A percentile compares a stretch with the other conserved stretches of the same genome.
Conservation (phyloP, 768 basidiomycete genomes). For the Collybia sp. region DNA sequence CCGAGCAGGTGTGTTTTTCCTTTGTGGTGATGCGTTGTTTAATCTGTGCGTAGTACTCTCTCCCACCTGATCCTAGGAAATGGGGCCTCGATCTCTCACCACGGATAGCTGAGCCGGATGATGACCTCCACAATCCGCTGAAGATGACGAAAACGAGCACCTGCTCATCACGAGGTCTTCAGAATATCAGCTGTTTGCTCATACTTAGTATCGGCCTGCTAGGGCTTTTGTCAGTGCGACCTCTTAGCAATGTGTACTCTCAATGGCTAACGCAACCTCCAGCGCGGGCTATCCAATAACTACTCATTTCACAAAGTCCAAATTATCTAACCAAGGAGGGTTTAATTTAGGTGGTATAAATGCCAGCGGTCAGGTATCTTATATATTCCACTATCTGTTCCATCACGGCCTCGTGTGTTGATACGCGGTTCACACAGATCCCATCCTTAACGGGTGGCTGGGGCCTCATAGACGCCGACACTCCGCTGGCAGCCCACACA, state of each 20-base stretch:
- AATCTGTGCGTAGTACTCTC: conserved; percentile 34
- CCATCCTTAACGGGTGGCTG: conserved; percentile 52
- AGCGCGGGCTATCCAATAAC: conserved; percentile 36
- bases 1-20: too few relatives aligned
- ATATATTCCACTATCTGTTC: conserved; percentile 10
- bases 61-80: conserved; percentile 46
- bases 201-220: conserved; percentile 42
- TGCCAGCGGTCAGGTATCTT: conserved; percentile 47
- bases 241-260: conserved; percentile 3
- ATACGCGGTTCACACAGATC: conserved; percentile 30
- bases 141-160: conserved; percentile 44
- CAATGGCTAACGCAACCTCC: not conserved
- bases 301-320: conserved; percentile 20
- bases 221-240: conserved; percentile 48
- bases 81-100: conserved; percentile 48
- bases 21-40: too few relatives aligned
- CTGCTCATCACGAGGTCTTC: conserved; percentile 49
- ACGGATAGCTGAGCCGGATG: conserved; percentile 45
- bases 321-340: conserved; percentile 20
- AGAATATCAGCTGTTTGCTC: conserved; percentile 58
- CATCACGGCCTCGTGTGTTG: not conserved
- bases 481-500: conserved; percentile 49
- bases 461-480: conserved; percentile 55
- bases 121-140: conserved; percentile 59
- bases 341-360: conserved; percentile 56